Base-by-base conservation (phyloP, 2,329 filamentous ascomycete species). In the Cercospora sesami region DNA sequence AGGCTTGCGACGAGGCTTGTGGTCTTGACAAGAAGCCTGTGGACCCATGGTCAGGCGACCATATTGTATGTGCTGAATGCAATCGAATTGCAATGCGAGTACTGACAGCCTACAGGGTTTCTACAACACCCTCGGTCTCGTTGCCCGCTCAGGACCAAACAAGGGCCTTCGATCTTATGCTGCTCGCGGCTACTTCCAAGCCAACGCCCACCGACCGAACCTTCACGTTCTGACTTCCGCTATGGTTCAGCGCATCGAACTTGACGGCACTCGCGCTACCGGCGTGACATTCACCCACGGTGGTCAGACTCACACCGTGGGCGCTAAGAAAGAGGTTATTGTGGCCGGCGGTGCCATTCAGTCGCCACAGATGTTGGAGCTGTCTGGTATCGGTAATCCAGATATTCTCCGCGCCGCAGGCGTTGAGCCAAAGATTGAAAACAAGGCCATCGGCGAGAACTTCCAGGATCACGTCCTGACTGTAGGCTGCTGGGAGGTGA, bases 351-450 rank as follows among this genome's bases (percentile, higher is more conserved):
- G 89, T 0, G 84, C 82, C 30, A 79, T 86, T 48, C 83, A 84
- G 73, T 87, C 85, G 9, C 88, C 84, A 5, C 86, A 85, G 76
- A 79, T 87, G 16, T 82, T 86, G n/a, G 87, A 90, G 70, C 79
- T 89, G 1, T 89, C 86, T 0, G 88, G 88, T 0, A 82, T 90
- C 45, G 88, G 88, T 4, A 79, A 81, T 57, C 77, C 79, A 3
- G 73, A 79, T 0, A 72, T 85, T 18, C 78, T 86, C 33, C 65
- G 66, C 26, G 68, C 69, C 57, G 73, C 73, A 42, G 73, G 73
- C 26, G 80, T 86, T n/a, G 72, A 79, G 12, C 75, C 80, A 33
- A 82, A 81, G 66, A 76, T 86, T 16, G 74, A 79, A 23, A 82
- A 81, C 53, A 76, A 79, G 2, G 80, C 79, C 10, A 82, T 86